Base-by-base conservation (phyloP, 306 rosid genomes). In the Ziziphus jujuba region DNA sequence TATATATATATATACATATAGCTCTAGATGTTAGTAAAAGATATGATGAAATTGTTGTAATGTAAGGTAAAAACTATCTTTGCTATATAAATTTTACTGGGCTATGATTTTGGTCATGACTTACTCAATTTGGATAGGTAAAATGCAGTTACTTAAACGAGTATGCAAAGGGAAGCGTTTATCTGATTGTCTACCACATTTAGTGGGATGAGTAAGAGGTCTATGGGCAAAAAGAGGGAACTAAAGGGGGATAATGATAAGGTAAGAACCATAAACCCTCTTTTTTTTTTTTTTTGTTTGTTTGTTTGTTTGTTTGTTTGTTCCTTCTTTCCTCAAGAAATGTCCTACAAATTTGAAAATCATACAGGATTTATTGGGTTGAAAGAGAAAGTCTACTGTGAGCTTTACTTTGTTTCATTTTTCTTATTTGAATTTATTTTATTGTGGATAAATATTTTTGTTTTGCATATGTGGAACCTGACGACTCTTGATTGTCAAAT, bases 91-190 rank as follows among this genome's bases (percentile, higher is more conserved):
- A 24, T 16, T 22, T 44, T 38, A n/a, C n/a, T n/a, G n/a, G 63
- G 56, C 40, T 50, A 44, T 50, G 57, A 34, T 31, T 36, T 52
- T 64, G 60, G 54, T 57, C 52, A 72, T 64, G 72, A 79, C 60
- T 64, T 61, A 79, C 77, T 67, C 50, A 16, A 59, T 58, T 61
- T 69, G 68, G 70, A 69, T 79, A 89, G 97, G 85, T 93, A 90
- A 75, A 97, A 93, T 78, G 95, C 95, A 14, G 93, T 88, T 52
- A 93, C 96, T 69, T 93, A 67, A 78, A 90, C 77, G 95, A 93
- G 56, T 90, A 50, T 75, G 93, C 97, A 22, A 93, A 93, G 91
- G 90, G 83, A 53, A 89, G 98, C 64, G 97, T 90, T 45, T 93
- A 28, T 74, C 89, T 3, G 91, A 84, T 77, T 95, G 91, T n/a